These are phyloP conservation scores for Hypoxylon intermedium DNA, from an alignment of 495 filamentous ascomycete species.

Conservation along the genomic window DNA sequence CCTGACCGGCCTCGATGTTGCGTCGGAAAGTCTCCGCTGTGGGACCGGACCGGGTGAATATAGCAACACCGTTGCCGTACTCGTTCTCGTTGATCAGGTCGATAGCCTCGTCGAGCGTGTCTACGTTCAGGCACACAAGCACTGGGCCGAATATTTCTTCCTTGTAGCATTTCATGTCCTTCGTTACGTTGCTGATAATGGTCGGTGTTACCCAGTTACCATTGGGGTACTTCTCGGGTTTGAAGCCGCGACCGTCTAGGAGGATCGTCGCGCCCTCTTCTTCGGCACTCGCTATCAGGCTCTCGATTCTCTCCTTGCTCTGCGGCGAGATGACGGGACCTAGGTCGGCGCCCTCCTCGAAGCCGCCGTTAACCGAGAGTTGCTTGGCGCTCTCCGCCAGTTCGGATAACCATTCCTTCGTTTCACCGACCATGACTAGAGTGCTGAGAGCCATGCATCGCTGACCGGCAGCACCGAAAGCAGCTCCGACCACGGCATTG, in stretches of 20 bases:
- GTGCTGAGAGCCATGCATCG: slow-evolving; percentile 98
- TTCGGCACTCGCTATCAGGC: slow-evolving; percentile 86
- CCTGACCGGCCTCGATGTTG: slow-evolving; percentile 77
- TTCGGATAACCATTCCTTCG: slow-evolving; percentile 89
- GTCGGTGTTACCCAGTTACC: slow-evolving; percentile 97
- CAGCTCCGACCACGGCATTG: slow-evolving; percentile 92
- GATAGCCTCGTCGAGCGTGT: slow-evolving; percentile 80
- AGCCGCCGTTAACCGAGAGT: slow-evolving; percentile 91
- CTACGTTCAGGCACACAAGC: slow-evolving; percentile 81
- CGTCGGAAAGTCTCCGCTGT: slow-evolving; percentile 67
- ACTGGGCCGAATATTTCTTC: slow-evolving; percentile 99
- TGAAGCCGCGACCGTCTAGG: slow-evolving; percentile 89
- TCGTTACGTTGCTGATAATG: slow-evolving; percentile 91
- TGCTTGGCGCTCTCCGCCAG: slow-evolving; percentile 88
- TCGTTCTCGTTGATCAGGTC: slow-evolving; percentile 70
- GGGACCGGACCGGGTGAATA: slow-evolving; percentile 68
- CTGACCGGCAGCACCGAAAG: slow-evolving; percentile 96
- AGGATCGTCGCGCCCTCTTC: slow-evolving; percentile 93
- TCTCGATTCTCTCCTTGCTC: slow-evolving; percentile 88
- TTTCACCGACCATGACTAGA: slow-evolving; percentile 91
- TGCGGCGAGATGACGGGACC: slow-evolving; percentile 97
- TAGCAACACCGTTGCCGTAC: slow-evolving; percentile 71
- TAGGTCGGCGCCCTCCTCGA: slow-evolving; percentile 91
- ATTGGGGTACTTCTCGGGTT: slow-evolving; percentile 90
- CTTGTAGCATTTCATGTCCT: slow-evolving; percentile 90